Percentiles rank a stretch among this genome's conserved stretches.
phyloP scores from a whole-genome alignment of 1,284 basidiomycete species.

The Sutorius eximius region DNA sequence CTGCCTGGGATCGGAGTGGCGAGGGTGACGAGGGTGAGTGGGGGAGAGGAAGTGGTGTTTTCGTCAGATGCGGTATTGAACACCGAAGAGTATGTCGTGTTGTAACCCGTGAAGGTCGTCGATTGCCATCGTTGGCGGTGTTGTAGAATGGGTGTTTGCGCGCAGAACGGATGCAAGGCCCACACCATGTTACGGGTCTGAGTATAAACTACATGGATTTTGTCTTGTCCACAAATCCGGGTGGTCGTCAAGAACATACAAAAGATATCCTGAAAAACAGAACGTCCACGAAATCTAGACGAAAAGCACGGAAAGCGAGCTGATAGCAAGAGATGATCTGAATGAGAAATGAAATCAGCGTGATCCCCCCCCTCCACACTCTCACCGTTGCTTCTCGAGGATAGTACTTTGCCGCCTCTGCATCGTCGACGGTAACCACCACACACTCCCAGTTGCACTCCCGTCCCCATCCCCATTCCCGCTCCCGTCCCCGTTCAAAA shows the following conservation, averaged over 20 bases:
- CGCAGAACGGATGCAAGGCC: background rate
- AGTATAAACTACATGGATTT: background rate
- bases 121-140: background rate
- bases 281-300: background rate
- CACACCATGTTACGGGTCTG: background rate
- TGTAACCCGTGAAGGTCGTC: constrained; percentile 27
- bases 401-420: constrained; percentile 10
- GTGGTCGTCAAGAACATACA: background rate
- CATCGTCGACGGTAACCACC: background rate
- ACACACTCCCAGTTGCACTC: background rate
- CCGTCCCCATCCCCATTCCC: constrained; percentile 3
- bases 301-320: background rate
- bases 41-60: constrained; percentile 63
- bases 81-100: constrained; percentile 71
- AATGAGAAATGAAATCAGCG: background rate
- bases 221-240: background rate
- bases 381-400: constrained; percentile 2
- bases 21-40: constrained; percentile 56
- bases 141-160: background rate
- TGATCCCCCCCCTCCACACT: background rate
- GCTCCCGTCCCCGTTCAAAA: background rate
- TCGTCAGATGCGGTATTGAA: constrained; percentile 76
- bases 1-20: constrained; percentile 70
- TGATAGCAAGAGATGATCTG: background rate
- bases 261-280: background rate